phyloP scores from a whole-genome alignment of 2,329 filamentous ascomycete species.

The Talaromyces islandicus region DNA sequence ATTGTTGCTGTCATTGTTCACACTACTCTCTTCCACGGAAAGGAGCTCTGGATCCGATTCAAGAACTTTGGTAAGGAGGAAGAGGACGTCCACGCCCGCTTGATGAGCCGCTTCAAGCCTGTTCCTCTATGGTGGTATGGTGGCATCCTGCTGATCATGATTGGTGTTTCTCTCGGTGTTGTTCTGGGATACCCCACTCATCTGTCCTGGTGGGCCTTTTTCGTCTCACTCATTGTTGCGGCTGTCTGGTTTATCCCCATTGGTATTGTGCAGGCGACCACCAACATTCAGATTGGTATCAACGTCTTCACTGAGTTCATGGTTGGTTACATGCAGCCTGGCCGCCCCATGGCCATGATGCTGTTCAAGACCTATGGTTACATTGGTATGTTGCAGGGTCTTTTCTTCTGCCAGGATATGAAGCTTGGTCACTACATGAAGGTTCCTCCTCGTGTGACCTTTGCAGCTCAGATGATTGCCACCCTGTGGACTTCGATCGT shows the following conservation, averaged over 20 bases:
- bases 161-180: slow-evolving; percentile 45
- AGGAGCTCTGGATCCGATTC: slow-evolving; percentile 60
- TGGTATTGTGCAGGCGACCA: slow-evolving; percentile 63
- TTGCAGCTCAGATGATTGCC: slow-evolving; percentile 46
- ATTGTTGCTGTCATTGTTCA: slow-evolving; percentile 65
- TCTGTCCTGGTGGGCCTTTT: slow-evolving; percentile 66
- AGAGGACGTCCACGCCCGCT: slow-evolving; percentile 48
- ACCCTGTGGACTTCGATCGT: slow-evolving; percentile 47
- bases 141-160: slow-evolving; percentile 41
- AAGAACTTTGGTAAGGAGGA: slow-evolving; percentile 51
- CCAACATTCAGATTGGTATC: slow-evolving; percentile 59
- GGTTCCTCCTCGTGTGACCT: slow-evolving; percentile 46
- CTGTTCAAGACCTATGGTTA: slow-evolving; percentile 72
- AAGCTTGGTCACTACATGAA: slow-evolving; percentile 66
- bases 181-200: slow-evolving; percentile 57
- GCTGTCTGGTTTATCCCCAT: slow-evolving; percentile 57
- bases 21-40: slow-evolving; percentile 60
- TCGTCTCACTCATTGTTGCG: slow-evolving; percentile 60
- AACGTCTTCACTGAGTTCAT: slow-evolving; percentile 71
- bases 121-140: slow-evolving; percentile 56
- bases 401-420: slow-evolving; percentile 61
- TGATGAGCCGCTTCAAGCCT: slow-evolving; percentile 53
- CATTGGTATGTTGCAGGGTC: slow-evolving; percentile 60
- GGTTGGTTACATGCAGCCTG: slow-evolving; percentile 67
- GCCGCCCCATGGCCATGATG: slow-evolving; percentile 67